Percentiles rank a stretch among this genome's conserved stretches.
Conservation (phyloP, 2,329 filamentous ascomycete genomes). For the Apiospora rasikravindrae region DNA sequence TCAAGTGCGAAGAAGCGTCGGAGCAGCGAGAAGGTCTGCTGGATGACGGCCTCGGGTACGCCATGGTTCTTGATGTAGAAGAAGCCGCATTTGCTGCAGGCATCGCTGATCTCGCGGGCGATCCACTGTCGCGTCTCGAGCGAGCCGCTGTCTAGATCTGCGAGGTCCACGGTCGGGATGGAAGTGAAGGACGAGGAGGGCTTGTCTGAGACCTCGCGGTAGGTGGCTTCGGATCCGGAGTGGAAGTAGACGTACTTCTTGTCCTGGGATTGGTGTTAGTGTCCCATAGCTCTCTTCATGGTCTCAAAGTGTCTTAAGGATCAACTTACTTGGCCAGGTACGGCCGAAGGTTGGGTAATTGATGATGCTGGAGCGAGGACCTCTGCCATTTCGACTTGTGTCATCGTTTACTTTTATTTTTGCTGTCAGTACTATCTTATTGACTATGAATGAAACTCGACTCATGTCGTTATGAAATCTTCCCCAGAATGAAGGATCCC, state of each 20-base stretch:
- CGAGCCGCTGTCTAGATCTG: conserved; percentile 30
- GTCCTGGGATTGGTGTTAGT: conserved; percentile 22
- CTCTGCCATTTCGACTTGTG: background rate
- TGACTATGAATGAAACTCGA: background rate
- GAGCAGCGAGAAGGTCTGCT: conserved; percentile 32
- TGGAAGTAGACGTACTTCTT: conserved; percentile 39
- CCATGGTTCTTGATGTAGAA: conserved; percentile 42
- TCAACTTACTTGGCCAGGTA: background rate
- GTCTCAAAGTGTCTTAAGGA: background rate
- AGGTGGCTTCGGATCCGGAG: conserved; percentile 38
- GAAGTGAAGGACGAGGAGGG: conserved; percentile 35
- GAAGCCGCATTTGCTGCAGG: conserved; percentile 36
- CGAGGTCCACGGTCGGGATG: conserved; percentile 40
- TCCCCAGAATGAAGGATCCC: background rate
- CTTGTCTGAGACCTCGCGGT: conserved; percentile 35
- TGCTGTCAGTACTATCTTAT: fast-evolving
- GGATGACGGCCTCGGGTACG: conserved; percentile 31
- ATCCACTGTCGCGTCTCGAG: conserved; percentile 30
- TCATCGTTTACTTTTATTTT: background rate
- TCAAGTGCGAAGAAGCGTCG: conserved; percentile 40
- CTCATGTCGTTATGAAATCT: background rate
- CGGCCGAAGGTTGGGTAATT: background rate
- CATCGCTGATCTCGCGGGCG: conserved; percentile 33
- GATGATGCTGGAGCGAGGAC: background rate
- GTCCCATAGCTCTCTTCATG: background rate